A percentile compares a stretch with the other conserved stretches of the same genome.
phyloP scores from a whole-genome alignment of 2,329 filamentous ascomycete genomes.

The Claviceps quebecensis region DNA sequence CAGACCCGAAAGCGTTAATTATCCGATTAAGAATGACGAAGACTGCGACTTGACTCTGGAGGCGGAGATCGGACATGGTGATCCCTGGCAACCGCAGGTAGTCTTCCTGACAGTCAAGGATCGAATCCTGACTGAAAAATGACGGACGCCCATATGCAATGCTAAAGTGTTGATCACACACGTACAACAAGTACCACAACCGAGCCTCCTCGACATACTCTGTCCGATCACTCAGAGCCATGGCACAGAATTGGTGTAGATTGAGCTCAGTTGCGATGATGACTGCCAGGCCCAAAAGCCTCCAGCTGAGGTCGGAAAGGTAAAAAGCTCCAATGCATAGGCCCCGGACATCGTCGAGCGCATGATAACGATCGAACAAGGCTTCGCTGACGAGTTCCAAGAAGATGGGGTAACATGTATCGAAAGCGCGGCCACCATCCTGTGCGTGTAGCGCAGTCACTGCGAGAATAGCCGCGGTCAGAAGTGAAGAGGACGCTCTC shows the following conservation, averaged over 20 bases:
- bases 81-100: constrained; percentile 35
- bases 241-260: constrained; percentile 38
- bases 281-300: constrained; percentile 44
- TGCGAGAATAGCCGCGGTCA: constrained; percentile 19
- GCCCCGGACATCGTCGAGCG: constrained; percentile 43
- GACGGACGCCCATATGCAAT: constrained; percentile 47
- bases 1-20: constrained; percentile 43
- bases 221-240: constrained; percentile 26
- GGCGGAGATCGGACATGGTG: constrained; percentile 39
- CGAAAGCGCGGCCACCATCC: constrained; percentile 31
- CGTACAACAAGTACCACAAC: constrained; percentile 50
- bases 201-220: constrained; percentile 41
- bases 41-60: constrained; percentile 45
- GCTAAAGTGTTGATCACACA: constrained; percentile 52
- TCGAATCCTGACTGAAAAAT: constrained; percentile 42
- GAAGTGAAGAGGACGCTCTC: constrained; percentile 16
- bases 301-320: constrained; percentile 42
- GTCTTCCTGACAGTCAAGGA: constrained; percentile 41
- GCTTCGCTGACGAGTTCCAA: constrained; percentile 40
- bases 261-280: constrained; percentile 44
- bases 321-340: constrained; percentile 51
- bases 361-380: constrained; percentile 39
- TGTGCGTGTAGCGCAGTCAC: constrained; percentile 18
- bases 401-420: constrained; percentile 43
- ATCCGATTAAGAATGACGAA: constrained; percentile 46